Percentiles rank a stretch among this genome's conserved stretches.
Conservation (phyloP, 306 rosid species). For the Rubus idaeus region DNA sequence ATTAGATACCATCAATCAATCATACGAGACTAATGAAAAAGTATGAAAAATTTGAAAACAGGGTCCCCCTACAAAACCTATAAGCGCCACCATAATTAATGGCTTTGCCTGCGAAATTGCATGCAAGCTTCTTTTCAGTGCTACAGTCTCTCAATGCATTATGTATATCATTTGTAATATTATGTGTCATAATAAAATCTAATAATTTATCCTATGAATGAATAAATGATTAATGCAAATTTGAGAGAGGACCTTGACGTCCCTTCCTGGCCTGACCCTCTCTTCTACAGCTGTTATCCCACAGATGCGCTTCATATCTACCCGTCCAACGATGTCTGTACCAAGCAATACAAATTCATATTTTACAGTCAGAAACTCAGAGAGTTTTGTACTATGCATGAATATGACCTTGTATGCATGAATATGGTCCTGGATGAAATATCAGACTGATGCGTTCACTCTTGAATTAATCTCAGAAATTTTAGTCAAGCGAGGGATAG, state of each 20-base stretch:
- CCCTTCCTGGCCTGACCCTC: slow-evolving; percentile 99
- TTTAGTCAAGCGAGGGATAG: background rate
- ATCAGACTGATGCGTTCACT: background rate
- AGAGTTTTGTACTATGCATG: background rate
- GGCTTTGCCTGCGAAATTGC: slow-evolving; percentile 30
- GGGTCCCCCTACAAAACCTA: background rate
- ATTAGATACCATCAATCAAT: slow-evolving; percentile 60
- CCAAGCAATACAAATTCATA: slow-evolving; percentile 5
- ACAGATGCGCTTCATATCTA: slow-evolving; percentile 99
- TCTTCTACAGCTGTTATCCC: slow-evolving; percentile 99
- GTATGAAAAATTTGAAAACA: background rate
- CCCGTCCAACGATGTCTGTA: slow-evolving; percentile 98
- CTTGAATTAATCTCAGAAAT: background rate
- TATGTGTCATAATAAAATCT: background rate
- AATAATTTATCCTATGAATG: background rate
- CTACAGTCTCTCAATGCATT: slow-evolving; percentile 13
- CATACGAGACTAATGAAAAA: slow-evolving; percentile 41
- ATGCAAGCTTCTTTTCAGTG: slow-evolving; percentile 51
- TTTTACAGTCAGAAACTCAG: background rate
- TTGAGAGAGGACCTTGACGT: slow-evolving; percentile 72
- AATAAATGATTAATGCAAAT: background rate
- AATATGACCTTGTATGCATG: background rate
- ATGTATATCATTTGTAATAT: background rate
- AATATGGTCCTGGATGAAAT: too few relatives aligned
- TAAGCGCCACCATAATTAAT: slow-evolving; percentile 31